Evolutionary conservation across 73 alveolate genomes (phyloP).

Genomic region (Paramecium biaurelia): DNA sequence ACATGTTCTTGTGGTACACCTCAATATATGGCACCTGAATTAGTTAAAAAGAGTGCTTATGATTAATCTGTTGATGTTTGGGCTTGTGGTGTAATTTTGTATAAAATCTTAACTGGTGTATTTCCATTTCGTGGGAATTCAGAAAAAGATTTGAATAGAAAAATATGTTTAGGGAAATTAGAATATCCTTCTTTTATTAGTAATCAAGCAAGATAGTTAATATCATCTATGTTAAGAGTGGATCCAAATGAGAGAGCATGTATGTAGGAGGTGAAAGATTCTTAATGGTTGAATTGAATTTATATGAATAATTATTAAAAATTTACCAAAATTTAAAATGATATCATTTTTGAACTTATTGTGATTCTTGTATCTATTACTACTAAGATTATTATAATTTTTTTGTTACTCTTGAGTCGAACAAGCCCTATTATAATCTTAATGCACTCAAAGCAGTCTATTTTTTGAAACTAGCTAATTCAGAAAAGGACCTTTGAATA

Average conservation of each 20-base stretch:
- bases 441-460: constrained; percentile 43
- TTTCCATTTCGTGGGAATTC: constrained; percentile 81
- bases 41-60: constrained; percentile 73
- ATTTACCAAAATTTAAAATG: not conserved
- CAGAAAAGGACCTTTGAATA: constrained; percentile 35
- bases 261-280: constrained; percentile 32
- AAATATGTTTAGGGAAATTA: constrained; percentile 56
- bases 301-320: not conserved
- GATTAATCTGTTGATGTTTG: constrained; percentile 87
- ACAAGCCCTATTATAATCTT: constrained; percentile 24
- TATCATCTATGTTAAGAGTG: constrained; percentile 56
- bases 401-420: constrained; percentile 36
- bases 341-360: not conserved
- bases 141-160: constrained; percentile 64
- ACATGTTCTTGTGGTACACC: constrained; percentile 88
- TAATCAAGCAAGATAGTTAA: constrained; percentile 48
- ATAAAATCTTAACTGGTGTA: constrained; percentile 74
- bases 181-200: constrained; percentile 62
- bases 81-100: constrained; percentile 82
- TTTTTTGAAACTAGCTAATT: constrained; percentile 46
- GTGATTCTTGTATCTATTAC: not conserved
- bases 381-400: not conserved
- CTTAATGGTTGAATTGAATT: constrained; percentile 37
- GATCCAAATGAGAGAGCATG: constrained; percentile 61
- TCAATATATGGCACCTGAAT: constrained; percentile 89